Evolutionary conservation across 371 early-diverging fungal genomes (phyloP), one percentile per base, ranked within the genome.

Genomic region (Chytridiales sp.): DNA sequence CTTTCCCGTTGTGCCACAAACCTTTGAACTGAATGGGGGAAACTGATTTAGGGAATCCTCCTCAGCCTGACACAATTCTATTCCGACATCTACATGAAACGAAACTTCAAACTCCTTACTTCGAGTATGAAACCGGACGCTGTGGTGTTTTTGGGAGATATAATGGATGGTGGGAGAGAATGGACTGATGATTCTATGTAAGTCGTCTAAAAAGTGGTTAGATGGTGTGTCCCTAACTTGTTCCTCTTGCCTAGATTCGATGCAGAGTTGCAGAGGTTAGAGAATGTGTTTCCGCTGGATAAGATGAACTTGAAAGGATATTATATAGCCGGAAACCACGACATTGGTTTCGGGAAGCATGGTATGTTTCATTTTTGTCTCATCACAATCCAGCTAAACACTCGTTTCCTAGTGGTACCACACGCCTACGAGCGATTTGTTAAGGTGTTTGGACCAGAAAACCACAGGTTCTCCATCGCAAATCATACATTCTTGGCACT

Each of bases 281-380:
- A 61, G 5, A 56, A 68, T 22, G 71, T 82, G 5, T 85, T 81
- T 62, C 49, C 27, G 1, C 40, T 49, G 21, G 34, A 40, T 29
- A 49, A 52, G 15, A 40, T 51, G 17, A 19, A 64, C 59, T 41
- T 41, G 35, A 8, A 44, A 24, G 22, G 67, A 3, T 59, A 58
- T 41, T 73, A 78, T 46, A 85, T 90, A 73, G 89, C 84, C 2
- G 95, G 95, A 1, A 96, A 94, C 72, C 97, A 96, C 64, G 95
- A 96, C 69, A 84, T 94, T 55, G 94, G 95, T 0, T 89, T 93
- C 63, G 93, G 94, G 3, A 72, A 87, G 52, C 80, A 61, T 15
- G 67, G 77, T 76, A 43, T 36, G 55, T 5, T 13, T 17, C 13
- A 29, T 0, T 3, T n/a, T 35, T 55, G n/a, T 17, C 39, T 52